These are phyloP conservation scores for Rutstroemia sp. DNA, from an alignment of 2,329 filamentous ascomycete species.

Conservation along the genomic window DNA sequence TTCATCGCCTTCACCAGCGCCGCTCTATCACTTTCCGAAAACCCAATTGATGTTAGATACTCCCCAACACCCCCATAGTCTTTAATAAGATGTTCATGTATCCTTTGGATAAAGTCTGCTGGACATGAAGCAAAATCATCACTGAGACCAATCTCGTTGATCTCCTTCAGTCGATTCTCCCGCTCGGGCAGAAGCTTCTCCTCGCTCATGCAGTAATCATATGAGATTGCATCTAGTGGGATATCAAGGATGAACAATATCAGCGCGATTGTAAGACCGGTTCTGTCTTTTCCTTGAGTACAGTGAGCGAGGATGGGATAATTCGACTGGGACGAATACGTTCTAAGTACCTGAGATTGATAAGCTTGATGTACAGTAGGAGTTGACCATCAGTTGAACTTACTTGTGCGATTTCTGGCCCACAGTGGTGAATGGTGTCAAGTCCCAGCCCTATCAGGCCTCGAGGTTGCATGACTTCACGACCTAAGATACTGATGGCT, in stretches of 20 bases:
- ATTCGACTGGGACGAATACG: constrained; percentile 39
- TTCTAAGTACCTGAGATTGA: constrained; percentile 36
- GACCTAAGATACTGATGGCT: constrained; percentile 62
- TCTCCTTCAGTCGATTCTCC: constrained; percentile 58
- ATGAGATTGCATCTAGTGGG: constrained; percentile 50
- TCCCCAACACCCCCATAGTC: constrained; percentile 57
- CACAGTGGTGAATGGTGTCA: neutral
- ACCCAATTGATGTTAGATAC: constrained; percentile 60
- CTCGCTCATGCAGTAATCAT: constrained; percentile 66
- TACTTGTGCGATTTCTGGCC: constrained; percentile 46
- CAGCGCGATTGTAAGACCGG: constrained; percentile 63
- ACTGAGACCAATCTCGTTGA: constrained; percentile 61
- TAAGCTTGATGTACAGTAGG: constrained; percentile 1
- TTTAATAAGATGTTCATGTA: constrained; percentile 49
- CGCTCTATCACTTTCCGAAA: constrained; percentile 33
- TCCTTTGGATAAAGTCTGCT: constrained; percentile 51
- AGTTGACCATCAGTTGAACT: neutral
- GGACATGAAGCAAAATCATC: constrained; percentile 67
- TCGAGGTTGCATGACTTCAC: constrained; percentile 62
- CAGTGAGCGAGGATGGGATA: constrained; percentile 72
- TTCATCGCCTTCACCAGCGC: constrained; percentile 7
- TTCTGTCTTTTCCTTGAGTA: constrained; percentile 84
- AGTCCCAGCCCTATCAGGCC: constrained; percentile 58
- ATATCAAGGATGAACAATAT: constrained; percentile 57
- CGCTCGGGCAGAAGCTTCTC: constrained; percentile 54